Conservation (phyloP, 1,139 yeast species). For the Geotrichum restrictum region DNA sequence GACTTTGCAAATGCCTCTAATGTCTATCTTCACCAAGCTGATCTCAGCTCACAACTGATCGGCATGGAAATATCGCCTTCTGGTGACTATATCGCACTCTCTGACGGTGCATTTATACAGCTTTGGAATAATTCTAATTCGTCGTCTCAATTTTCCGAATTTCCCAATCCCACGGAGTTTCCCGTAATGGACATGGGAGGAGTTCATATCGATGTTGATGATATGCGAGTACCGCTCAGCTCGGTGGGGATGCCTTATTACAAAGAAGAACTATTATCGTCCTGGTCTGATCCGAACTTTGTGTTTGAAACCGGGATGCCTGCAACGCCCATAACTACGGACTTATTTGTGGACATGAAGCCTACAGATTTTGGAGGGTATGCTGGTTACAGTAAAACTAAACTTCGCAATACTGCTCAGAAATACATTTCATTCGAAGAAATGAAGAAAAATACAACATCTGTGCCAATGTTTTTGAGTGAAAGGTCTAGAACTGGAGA, state of each 20-base stretch:
- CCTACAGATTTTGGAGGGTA: conserved; percentile 32
- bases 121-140: conserved; percentile 57
- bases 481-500: conserved; percentile 47
- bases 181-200: conserved; percentile 40
- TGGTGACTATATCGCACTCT: conserved; percentile 73
- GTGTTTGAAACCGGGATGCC: conserved; percentile 38
- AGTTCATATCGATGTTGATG: conserved; percentile 43
- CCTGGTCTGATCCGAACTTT: conserved; percentile 48
- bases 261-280: conserved; percentile 69
- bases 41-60: conserved; percentile 45
- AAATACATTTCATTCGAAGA: conserved; percentile 47
- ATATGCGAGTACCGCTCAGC: conserved; percentile 55
- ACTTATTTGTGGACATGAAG: conserved; percentile 32
- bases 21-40: conserved; percentile 43
- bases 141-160: conserved; percentile 44
- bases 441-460: conserved; percentile 35
- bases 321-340: conserved; percentile 31
- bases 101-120: conserved; percentile 62
- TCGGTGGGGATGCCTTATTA: conserved; percentile 85
- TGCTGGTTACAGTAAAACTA: conserved; percentile 54
- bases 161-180: conserved; percentile 50
- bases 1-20: conserved; percentile 77
- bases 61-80: conserved; percentile 67
- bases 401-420: conserved; percentile 37
- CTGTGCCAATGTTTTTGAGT: conserved; percentile 67